phyloP scores from a whole-genome alignment of 306 rosid species.

The Styphnolobium japonicum region DNA sequence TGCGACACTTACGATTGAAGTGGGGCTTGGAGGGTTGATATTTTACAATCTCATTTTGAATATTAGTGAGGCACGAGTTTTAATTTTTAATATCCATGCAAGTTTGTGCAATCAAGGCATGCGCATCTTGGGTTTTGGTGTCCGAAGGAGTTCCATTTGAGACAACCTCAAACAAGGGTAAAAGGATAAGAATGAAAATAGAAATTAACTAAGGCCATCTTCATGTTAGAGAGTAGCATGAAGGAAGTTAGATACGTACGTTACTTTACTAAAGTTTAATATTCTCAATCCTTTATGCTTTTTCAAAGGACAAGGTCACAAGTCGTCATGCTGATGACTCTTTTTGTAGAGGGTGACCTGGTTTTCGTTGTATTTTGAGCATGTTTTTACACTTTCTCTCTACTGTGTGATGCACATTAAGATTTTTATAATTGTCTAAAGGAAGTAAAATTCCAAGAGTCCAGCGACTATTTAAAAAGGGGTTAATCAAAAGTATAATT shows the following conservation, averaged over 20 bases:
- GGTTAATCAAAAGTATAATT: too few species aligned
- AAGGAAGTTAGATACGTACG: constrained; percentile 1
- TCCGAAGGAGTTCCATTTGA: constrained; percentile 22
- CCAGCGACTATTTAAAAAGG: too few species aligned
- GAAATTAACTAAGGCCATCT: constrained; percentile 38
- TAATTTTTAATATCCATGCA: constrained; percentile 41
- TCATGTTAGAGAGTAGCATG: constrained; percentile 12
- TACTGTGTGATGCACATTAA: too few species aligned
- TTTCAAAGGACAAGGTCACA: constrained; percentile 22
- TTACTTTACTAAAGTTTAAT: background rate
- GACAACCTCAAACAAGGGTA: constrained; percentile 23
- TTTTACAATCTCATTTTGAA: constrained; percentile 40
- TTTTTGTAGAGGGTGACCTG: constrained; percentile 20
- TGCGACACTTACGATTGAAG: constrained; percentile 46
- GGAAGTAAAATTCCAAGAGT: too few species aligned
- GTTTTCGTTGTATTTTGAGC: constrained; percentile 20
- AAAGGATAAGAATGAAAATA: constrained; percentile 23
- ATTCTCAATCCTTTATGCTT: constrained; percentile 33
- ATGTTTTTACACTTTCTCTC: too few species aligned
- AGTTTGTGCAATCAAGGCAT: constrained; percentile 38
- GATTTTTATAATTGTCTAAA: too few species aligned
- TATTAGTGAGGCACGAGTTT: constrained; percentile 37
- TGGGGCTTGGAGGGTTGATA: constrained; percentile 12
- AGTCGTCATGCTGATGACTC: constrained; percentile 40
- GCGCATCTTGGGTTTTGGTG: constrained; percentile 19